Evolutionary conservation across 2,329 filamentous ascomycete species (phyloP).

Genomic region (Hypoxylon sp.): DNA sequence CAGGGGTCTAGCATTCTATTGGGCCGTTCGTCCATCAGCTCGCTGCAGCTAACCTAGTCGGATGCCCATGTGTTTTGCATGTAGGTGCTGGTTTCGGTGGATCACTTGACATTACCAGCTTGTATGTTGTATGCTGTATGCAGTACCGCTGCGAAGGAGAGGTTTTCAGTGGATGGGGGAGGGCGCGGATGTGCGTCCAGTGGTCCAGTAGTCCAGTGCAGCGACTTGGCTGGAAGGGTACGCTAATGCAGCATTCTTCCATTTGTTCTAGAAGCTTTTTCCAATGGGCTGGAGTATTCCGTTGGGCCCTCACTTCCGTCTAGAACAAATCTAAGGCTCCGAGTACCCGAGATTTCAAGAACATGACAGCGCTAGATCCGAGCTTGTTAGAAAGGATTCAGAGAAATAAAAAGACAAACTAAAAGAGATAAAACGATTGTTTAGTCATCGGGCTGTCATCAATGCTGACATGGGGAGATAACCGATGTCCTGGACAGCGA

Average conservation of each 20-base stretch:
- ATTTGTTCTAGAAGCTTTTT: constrained; percentile 39
- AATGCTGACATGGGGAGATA: constrained; percentile 38
- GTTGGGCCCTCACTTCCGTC: constrained; percentile 10
- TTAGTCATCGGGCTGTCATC: constrained; percentile 31
- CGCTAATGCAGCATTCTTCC: constrained; percentile 32
- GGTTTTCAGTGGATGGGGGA: constrained; percentile 28
- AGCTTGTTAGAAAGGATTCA: not conserved
- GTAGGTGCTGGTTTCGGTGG: constrained; percentile 37
- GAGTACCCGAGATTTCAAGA: not conserved
- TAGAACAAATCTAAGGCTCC: constrained; percentile 1
- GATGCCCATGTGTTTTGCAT: constrained; percentile 46
- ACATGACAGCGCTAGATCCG: not conserved
- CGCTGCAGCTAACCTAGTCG: constrained; percentile 41
- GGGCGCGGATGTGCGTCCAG: constrained; percentile 30
- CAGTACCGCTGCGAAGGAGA: constrained; percentile 33
- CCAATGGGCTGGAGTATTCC: constrained; percentile 1
- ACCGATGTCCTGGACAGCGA: constrained; percentile 41
- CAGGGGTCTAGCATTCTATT: constrained; percentile 33
- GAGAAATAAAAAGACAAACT: constrained; percentile 12
- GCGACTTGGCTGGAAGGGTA: constrained; percentile 19
- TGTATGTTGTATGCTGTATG: constrained; percentile 28
- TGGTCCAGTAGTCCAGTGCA: constrained; percentile 18
- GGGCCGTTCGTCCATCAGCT: constrained; percentile 35
- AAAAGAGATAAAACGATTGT: constrained; percentile 27
- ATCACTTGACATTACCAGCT: constrained; percentile 41